Conservation (phyloP, 257 asterid species). For the Solanum infundibuliforme region DNA sequence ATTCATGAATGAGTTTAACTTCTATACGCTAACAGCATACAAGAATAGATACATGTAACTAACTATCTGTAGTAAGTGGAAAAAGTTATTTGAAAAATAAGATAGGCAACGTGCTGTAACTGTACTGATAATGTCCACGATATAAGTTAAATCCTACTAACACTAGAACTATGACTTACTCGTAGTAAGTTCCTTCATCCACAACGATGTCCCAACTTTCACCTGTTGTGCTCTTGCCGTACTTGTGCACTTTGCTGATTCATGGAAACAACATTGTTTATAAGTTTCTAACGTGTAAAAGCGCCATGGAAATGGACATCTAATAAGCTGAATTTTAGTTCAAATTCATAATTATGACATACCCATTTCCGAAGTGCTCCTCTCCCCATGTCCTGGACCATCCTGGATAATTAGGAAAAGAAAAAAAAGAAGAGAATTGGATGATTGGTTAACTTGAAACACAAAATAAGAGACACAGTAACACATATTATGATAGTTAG, state of each 20-base stretch:
- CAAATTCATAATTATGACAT: constrained; percentile 1
- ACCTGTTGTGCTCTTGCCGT: constrained; percentile 94
- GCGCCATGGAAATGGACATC: neutral
- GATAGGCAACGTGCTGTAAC: neutral
- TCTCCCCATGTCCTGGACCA: constrained; percentile 99
- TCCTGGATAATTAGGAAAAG: constrained; percentile 24
- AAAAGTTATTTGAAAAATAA: neutral
- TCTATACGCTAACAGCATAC: neutral
- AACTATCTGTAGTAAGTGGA: neutral
- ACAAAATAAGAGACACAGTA: neutral
- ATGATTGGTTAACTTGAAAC: neutral
- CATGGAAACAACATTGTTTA: constrained; percentile 1
- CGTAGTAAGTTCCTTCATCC: constrained; percentile 92
- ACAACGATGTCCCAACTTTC: constrained; percentile 98
- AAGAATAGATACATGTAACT: neutral
- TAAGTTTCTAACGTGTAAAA: neutral
- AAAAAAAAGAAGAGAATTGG: neutral
- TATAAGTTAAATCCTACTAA: neutral
- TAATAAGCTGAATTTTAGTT: neutral
- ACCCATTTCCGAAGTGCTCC: constrained; percentile 99
- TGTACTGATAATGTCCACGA: neutral
- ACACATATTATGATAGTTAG: neutral
- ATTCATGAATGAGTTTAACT: neutral
- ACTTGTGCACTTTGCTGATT: constrained; percentile 96
- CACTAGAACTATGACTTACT: constrained; percentile 33